A percentile compares a stretch with the other conserved stretches of the same genome.
Evolutionary conservation across 2,329 filamentous ascomycete species (phyloP).

Genomic region (Colletotrichum caudatum): DNA sequence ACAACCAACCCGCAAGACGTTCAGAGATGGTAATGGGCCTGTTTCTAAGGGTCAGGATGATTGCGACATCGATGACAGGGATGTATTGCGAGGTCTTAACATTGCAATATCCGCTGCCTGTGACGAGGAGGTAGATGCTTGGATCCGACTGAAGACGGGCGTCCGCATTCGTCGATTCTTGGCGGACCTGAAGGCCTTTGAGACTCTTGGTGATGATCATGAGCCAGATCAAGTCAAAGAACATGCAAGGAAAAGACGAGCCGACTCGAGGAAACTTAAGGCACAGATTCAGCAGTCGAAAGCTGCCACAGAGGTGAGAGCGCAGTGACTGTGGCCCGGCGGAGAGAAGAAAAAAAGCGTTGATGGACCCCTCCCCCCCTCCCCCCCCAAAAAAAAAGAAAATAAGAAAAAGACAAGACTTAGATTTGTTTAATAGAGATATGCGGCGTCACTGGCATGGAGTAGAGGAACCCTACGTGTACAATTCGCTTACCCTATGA

Average conservation of each 20-base stretch:
- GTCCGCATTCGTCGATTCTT: slow-evolving; percentile 66
- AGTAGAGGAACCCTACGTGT: slow-evolving; percentile 1
- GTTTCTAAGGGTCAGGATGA: slow-evolving; percentile 52
- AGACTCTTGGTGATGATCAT: slow-evolving; percentile 55
- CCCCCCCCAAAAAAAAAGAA: neutral
- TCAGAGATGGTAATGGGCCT: slow-evolving; percentile 34
- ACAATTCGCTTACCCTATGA: neutral
- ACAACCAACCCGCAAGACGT: slow-evolving; percentile 7
- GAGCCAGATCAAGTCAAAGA: slow-evolving; percentile 45
- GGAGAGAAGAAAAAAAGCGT: neutral
- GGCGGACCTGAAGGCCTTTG: slow-evolving; percentile 65
- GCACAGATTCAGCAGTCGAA: slow-evolving; percentile 51
- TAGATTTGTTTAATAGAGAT: neutral
- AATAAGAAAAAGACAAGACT: neutral
- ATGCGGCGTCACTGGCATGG: neutral
- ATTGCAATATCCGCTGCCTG: slow-evolving; percentile 68
- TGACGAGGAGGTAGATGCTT: slow-evolving; percentile 64
- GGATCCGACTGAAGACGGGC: slow-evolving; percentile 64
- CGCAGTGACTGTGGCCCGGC: neutral
- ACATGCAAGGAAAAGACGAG: slow-evolving; percentile 47
- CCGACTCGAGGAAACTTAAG: slow-evolving; percentile 53
- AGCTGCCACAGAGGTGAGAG: slow-evolving; percentile 21
- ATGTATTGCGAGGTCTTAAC: slow-evolving; percentile 67
- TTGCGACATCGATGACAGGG: slow-evolving; percentile 58
- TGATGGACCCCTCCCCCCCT: too few relatives aligned